A percentile compares a stretch with the other conserved stretches of the same genome.
Conservation (phyloP, 177 flowering plant species). For the Vitis hybrid region DNA sequence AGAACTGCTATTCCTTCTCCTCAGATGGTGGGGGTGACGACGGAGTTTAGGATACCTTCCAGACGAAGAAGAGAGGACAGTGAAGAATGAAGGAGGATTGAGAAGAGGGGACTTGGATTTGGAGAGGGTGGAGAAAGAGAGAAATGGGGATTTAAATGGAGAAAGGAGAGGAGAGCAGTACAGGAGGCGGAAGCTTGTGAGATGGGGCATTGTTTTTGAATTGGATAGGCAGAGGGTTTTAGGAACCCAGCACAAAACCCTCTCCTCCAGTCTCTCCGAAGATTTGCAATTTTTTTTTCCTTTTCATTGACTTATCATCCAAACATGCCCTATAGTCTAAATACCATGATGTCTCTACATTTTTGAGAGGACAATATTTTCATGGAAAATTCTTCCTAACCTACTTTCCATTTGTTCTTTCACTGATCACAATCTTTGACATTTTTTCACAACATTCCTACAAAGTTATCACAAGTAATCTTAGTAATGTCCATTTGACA, state of each 20-base stretch:
- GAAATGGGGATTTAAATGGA: conserved; percentile 21
- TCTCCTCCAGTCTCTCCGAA: too few species aligned
- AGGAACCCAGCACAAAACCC: conserved; percentile 3
- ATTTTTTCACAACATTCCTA: too few species aligned
- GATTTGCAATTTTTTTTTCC: too few species aligned
- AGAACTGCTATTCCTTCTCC: conserved; percentile 31
- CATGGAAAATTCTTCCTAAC: too few species aligned
- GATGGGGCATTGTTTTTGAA: conserved; percentile 29
- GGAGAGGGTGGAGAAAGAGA: conserved; percentile 18
- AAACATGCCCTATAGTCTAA: too few species aligned
- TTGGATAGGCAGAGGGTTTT: neutral
- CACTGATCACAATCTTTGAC: too few species aligned
- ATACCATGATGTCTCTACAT: too few species aligned
- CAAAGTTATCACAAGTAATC: too few species aligned
- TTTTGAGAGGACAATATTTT: too few species aligned
- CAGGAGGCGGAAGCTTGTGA: conserved; percentile 35
- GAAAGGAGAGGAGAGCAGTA: conserved; percentile 20
- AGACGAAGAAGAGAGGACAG: conserved; percentile 31
- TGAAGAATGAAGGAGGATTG: conserved; percentile 6
- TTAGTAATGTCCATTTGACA: too few species aligned
- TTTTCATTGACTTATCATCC: too few species aligned
- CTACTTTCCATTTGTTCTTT: too few species aligned
- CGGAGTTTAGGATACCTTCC: conserved; percentile 20
- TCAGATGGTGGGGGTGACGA: neutral
- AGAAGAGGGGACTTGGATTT: conserved; percentile 26